Evolutionary conservation across 495 filamentous ascomycete genomes (phyloP).

Genomic region (Rhypophila decipiens): DNA sequence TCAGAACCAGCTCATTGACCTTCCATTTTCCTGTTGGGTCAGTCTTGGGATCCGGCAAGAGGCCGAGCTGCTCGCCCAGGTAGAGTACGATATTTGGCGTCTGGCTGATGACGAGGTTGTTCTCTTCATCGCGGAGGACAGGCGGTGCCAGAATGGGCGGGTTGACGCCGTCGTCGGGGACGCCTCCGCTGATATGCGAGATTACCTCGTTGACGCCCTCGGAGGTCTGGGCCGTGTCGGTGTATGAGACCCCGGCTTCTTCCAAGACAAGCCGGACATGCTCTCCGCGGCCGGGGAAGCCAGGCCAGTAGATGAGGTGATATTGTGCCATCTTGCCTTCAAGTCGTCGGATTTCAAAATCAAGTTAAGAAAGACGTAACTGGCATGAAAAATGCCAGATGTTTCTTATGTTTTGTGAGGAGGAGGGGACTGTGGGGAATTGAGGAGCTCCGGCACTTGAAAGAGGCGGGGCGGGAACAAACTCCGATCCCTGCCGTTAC

Average conservation of each 20-base stretch:
- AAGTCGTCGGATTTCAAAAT: too few species aligned
- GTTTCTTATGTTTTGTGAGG: too few species aligned
- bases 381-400: too few species aligned
- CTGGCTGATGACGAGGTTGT: constrained; percentile 56
- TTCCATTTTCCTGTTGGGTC: constrained; percentile 43
- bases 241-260: constrained; percentile 53
- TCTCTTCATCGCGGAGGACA: constrained; percentile 49
- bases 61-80: constrained; percentile 46
- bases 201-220: constrained; percentile 32
- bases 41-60: constrained; percentile 35
- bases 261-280: constrained; percentile 59
- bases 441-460: too few species aligned
- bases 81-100: constrained; percentile 61
- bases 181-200: constrained; percentile 24
- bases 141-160: constrained; percentile 58
- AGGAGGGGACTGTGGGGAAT: too few species aligned
- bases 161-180: constrained; percentile 40
- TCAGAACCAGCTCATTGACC: constrained; percentile 52
- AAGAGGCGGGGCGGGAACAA: too few species aligned
- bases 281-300: constrained; percentile 59
- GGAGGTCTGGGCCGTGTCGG: constrained; percentile 44
- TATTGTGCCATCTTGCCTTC: constrained; percentile 40
- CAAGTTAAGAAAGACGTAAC: too few species aligned
- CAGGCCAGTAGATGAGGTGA: constrained; percentile 59
- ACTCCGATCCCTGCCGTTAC: too few species aligned